Percentiles rank a stretch among this genome's conserved stretches.
Conservation (phyloP, 352 stramenopile genomes). For the Thraustochytrium striatum region DNA sequence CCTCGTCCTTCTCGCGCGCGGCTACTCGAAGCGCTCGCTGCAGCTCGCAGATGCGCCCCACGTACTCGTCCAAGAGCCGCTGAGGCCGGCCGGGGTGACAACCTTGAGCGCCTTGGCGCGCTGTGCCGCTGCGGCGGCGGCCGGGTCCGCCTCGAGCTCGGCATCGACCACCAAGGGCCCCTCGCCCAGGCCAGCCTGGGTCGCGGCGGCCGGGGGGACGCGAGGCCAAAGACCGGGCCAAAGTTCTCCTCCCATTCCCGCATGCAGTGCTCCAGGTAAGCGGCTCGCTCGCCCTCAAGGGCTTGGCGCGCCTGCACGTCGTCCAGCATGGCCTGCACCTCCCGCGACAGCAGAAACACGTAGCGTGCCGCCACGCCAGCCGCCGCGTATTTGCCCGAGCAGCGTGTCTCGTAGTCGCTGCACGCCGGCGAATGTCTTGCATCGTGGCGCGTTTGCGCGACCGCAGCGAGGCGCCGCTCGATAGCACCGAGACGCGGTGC, state of each 20-base stretch:
- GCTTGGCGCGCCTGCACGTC: conserved; percentile 13
- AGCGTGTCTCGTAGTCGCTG: conserved; percentile 58
- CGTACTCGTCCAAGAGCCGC: conserved; percentile 30
- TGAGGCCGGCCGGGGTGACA: neutral
- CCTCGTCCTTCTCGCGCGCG: neutral
- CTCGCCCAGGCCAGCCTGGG: neutral
- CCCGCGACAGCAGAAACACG: conserved; percentile 53
- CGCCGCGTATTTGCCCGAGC: conserved; percentile 53
- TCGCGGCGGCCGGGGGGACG: neutral
- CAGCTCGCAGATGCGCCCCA: neutral
- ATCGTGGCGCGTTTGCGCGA: conserved; percentile 23
- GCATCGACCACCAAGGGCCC: neutral
- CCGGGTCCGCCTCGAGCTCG: neutral
- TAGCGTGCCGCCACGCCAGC: conserved; percentile 54
- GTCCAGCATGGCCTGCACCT: conserved; percentile 51
- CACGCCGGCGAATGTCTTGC: conserved; percentile 52
- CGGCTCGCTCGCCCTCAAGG: conserved; percentile 1
- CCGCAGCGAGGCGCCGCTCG: conserved; percentile 51
- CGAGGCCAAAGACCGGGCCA: neutral
- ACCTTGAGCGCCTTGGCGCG: conserved; percentile 14
- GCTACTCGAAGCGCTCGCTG: neutral
- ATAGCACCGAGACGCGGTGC: conserved; percentile 47
- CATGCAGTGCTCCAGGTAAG: conserved; percentile 49
- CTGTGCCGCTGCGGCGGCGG: neutral
- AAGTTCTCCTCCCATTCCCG: conserved; percentile 41